A percentile compares a stretch with the other conserved stretches of the same genome.
These are phyloP conservation scores for Chaetomiaceae sp. DNA, from an alignment of 2,329 filamentous ascomycete species.

Conservation along the genomic window DNA sequence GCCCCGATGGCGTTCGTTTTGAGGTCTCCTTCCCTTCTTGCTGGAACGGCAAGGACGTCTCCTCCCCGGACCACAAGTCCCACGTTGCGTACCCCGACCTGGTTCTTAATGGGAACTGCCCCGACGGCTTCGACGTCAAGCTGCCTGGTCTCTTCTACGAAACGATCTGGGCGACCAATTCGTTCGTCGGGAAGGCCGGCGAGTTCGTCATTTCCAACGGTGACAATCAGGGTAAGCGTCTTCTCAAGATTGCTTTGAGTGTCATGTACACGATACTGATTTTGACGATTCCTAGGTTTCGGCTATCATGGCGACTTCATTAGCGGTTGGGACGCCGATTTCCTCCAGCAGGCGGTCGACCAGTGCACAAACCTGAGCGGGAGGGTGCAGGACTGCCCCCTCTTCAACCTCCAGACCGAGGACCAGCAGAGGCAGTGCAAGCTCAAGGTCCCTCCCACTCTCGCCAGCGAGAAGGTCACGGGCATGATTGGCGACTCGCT, in stretches of 20 bases:
- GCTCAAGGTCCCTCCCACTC: conserved; percentile 46
- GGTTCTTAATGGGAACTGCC: conserved; percentile 72
- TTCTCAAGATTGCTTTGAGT: not conserved
- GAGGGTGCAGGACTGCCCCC: conserved; percentile 61
- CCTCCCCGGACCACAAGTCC: conserved; percentile 49
- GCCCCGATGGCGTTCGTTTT: conserved; percentile 71
- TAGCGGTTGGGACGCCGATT: conserved; percentile 64
- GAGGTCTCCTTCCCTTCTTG: conserved; percentile 87
- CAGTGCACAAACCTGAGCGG: conserved; percentile 69
- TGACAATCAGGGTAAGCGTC: conserved; percentile 62
- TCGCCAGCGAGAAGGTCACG: conserved; percentile 54
- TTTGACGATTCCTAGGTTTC: conserved; percentile 44
- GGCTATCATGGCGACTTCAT: conserved; percentile 79
- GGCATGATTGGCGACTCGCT: conserved; percentile 49
- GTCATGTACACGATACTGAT: not conserved
- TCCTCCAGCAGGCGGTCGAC: conserved; percentile 66
- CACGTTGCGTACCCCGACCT: conserved; percentile 74
- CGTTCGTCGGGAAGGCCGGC: conserved; percentile 56
- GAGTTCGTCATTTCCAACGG: conserved; percentile 73
- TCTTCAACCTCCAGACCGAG: conserved; percentile 65
- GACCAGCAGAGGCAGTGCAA: conserved; percentile 52
- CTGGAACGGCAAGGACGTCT: conserved; percentile 67
- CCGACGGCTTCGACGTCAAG: conserved; percentile 59
- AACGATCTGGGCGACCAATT: conserved; percentile 71
- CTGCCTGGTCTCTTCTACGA: conserved; percentile 76